Conservation (phyloP, 192 early-diverging fungal genomes). For the Pilaira anomala region DNA sequence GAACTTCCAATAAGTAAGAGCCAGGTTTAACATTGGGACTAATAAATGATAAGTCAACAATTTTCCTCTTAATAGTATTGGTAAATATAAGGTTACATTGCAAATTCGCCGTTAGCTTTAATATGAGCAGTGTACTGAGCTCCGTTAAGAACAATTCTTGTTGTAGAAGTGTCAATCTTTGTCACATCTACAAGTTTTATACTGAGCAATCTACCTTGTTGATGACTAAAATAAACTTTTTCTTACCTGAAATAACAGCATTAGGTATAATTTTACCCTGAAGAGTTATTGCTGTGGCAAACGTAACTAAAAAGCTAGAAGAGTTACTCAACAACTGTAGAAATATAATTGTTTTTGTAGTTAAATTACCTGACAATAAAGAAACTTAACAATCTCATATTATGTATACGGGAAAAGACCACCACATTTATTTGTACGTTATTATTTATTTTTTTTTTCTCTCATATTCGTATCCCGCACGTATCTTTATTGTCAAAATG, state of each 20-base stretch:
- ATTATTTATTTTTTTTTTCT: too few relatives aligned
- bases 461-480: too few relatives aligned
- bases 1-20: slow-evolving; percentile 52
- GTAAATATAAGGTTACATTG: neutral
- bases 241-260: slow-evolving; percentile 8
- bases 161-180: neutral
- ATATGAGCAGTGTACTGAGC: slow-evolving; percentile 4
- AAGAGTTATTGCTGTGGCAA: slow-evolving; percentile 2
- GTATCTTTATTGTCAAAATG: too few relatives aligned
- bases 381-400: slow-evolving; percentile 8
- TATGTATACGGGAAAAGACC: neutral
- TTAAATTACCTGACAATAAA: neutral
- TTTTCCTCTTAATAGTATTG: neutral
- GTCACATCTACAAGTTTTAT: neutral
- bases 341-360: neutral
- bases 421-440: too few relatives aligned
- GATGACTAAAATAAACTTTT: neutral
- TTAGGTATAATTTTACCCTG: slow-evolving; percentile 9
- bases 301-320: neutral
- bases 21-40: slow-evolving; percentile 47
- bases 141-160: slow-evolving; percentile 13
- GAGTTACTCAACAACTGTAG: neutral
- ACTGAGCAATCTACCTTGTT: neutral
- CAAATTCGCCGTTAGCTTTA: slow-evolving; percentile 6
- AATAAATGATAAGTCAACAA: neutral